phyloP scores from a whole-genome alignment of 208 protist species.

The Acanthamoeba sp. region DNA sequence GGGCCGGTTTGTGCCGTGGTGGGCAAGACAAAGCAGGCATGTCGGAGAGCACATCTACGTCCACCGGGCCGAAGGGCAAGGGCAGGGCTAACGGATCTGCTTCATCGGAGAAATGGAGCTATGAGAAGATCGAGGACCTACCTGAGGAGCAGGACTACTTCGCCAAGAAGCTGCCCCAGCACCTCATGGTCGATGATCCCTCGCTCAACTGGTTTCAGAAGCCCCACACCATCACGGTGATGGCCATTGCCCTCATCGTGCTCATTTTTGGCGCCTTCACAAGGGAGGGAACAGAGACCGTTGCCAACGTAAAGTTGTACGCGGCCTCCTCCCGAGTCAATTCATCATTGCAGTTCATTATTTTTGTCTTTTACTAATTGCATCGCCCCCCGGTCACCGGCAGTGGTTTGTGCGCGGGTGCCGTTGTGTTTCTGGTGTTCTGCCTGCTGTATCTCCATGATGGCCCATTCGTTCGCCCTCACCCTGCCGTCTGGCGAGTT shows the following conservation, averaged over 20 bases:
- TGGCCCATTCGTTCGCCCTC: slow-evolving; percentile 95
- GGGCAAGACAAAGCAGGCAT: not conserved
- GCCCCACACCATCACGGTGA: slow-evolving; percentile 81
- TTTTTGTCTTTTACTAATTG: not conserved
- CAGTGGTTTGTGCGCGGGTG: slow-evolving; percentile 86
- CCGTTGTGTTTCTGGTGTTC: slow-evolving; percentile 93
- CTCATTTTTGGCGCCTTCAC: slow-evolving; percentile 82
- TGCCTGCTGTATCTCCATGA: slow-evolving; percentile 94
- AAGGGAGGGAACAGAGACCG: slow-evolving; percentile 42
- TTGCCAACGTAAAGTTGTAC: slow-evolving; percentile 79
- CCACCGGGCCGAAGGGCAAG: too few relatives aligned
- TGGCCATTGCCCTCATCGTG: slow-evolving; percentile 73
- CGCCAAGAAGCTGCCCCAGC: slow-evolving; percentile 47
- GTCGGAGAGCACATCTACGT: not conserved
- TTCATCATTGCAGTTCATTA: not conserved
- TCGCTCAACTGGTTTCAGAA: slow-evolving; percentile 82
- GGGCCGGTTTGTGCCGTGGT: too few relatives aligned
- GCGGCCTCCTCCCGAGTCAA: not conserved
- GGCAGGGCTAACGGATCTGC: too few relatives aligned
- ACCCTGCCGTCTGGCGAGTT: slow-evolving; percentile 96
- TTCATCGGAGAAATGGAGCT: not conserved
- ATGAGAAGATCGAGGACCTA: slow-evolving; percentile 49
- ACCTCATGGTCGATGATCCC: slow-evolving; percentile 71
- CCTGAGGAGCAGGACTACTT: slow-evolving; percentile 70
- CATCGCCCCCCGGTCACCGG: not conserved